phyloP scores from a whole-genome alignment of 2,329 filamentous ascomycete genomes.

The Colletotrichum australisinense region DNA sequence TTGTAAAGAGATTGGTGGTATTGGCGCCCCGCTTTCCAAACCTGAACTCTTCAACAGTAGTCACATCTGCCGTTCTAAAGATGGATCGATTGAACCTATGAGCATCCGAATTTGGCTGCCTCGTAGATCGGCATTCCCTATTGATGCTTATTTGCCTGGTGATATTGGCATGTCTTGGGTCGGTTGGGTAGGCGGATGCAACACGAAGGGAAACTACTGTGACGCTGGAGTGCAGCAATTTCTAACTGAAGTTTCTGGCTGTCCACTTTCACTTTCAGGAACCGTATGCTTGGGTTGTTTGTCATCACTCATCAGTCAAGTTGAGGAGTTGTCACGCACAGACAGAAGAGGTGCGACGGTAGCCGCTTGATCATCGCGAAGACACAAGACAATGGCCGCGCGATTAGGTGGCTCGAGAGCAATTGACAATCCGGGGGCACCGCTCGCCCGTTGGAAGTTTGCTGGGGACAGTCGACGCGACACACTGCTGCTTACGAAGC shows the following conservation, averaged over 20 bases:
- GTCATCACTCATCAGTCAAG: not conserved
- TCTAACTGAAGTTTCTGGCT: not conserved
- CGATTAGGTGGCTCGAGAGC: not conserved
- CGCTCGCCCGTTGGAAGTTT: constrained; percentile 2
- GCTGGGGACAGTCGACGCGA: not conserved
- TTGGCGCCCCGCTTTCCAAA: constrained; percentile 19
- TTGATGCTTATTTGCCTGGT: constrained; percentile 5
- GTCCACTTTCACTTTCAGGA: not conserved
- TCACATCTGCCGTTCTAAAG: constrained; percentile 13
- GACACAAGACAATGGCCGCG: not conserved
- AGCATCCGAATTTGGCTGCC: not conserved
- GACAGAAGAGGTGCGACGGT: constrained; percentile 3
- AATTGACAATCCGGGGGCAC: not conserved
- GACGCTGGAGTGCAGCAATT: not conserved
- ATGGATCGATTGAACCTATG: constrained; percentile 16
- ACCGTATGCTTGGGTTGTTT: not conserved
- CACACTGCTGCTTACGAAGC: constrained; percentile 2
- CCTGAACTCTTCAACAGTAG: constrained; percentile 9
- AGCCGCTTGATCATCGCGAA: not conserved
- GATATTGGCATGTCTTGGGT: not conserved
- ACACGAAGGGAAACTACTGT: not conserved
- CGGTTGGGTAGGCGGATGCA: not conserved
- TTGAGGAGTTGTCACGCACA: constrained; percentile 2
- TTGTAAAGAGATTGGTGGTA: not conserved
- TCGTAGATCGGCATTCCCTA: constrained; percentile 15